phyloP scores from a whole-genome alignment of 805 yeast genomes.

The Dipodascopsis tothii region DNA sequence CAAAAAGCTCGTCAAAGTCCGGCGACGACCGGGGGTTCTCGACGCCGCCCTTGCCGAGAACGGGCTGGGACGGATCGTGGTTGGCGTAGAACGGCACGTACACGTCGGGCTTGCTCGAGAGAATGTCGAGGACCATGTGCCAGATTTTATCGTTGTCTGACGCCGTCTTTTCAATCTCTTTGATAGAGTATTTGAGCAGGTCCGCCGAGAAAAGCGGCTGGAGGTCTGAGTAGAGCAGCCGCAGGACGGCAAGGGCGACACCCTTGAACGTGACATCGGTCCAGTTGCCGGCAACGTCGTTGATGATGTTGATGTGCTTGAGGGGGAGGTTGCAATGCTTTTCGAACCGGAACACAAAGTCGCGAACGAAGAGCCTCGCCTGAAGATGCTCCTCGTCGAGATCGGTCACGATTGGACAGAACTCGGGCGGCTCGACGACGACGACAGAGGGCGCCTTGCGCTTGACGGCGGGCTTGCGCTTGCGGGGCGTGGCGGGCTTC shows the following conservation, averaged over 20 bases:
- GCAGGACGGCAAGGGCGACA: constrained; percentile 28
- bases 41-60: neutral
- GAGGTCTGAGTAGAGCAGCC: constrained; percentile 30
- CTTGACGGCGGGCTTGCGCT: constrained; percentile 2
- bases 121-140: constrained; percentile 26
- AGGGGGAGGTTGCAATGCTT: constrained; percentile 32
- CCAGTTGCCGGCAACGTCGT: constrained; percentile 35
- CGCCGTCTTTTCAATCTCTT: constrained; percentile 30
- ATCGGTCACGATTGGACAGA: constrained; percentile 24
- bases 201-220: constrained; percentile 24
- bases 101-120: constrained; percentile 5
- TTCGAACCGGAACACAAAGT: constrained; percentile 35
- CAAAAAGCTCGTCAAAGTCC: neutral
- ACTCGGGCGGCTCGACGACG: constrained; percentile 27
- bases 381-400: constrained; percentile 29
- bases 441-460: constrained; percentile 13
- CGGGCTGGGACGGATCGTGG: neutral
- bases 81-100: neutral
- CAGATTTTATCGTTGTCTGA: constrained; percentile 32
- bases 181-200: constrained; percentile 25
- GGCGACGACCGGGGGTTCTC: neutral
- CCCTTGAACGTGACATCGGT: constrained; percentile 32
- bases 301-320: constrained; percentile 29
- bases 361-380: constrained; percentile 32
- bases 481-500: constrained; percentile 3